phyloP scores from a whole-genome alignment of 2,329 filamentous ascomycete genomes.

The Colletotrichum falcatum region DNA sequence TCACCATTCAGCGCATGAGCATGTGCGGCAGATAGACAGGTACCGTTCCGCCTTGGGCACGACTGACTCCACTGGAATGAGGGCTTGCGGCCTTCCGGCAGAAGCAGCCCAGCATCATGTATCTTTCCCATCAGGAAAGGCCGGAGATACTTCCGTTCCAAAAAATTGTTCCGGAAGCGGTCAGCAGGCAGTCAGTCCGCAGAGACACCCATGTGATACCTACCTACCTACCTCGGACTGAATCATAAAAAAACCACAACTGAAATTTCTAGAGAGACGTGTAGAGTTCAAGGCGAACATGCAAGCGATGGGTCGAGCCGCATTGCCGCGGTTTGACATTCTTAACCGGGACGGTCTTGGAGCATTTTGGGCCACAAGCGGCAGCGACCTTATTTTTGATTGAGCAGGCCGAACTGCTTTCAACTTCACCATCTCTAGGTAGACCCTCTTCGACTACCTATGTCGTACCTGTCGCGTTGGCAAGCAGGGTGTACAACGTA shows the following conservation, averaged over 20 bases:
- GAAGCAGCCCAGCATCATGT: not conserved
- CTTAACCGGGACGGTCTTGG: not conserved
- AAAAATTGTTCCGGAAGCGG: not conserved
- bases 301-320: not conserved
- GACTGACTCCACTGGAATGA: not conserved
- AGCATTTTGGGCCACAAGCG: not conserved
- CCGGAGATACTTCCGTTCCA: not conserved
- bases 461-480: not conserved
- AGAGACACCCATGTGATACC: not conserved
- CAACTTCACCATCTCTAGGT: not conserved
- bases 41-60: conserved; percentile 2
- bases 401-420: not conserved
- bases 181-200: not conserved
- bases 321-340: no score
- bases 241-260: not conserved
- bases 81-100: not conserved
- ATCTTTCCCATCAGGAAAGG: not conserved
- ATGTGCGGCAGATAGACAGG: conserved; percentile 7
- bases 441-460: no score
- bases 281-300: not conserved
- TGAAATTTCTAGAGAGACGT: not conserved
- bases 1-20: not conserved
- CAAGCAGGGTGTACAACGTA: not conserved
- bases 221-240: not conserved
- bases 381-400: not conserved